Evolutionary conservation across 371 early-diverging fungal genomes (phyloP), one percentile per base, ranked within the genome.

Genomic region (Basidiobolus meristosporus): DNA sequence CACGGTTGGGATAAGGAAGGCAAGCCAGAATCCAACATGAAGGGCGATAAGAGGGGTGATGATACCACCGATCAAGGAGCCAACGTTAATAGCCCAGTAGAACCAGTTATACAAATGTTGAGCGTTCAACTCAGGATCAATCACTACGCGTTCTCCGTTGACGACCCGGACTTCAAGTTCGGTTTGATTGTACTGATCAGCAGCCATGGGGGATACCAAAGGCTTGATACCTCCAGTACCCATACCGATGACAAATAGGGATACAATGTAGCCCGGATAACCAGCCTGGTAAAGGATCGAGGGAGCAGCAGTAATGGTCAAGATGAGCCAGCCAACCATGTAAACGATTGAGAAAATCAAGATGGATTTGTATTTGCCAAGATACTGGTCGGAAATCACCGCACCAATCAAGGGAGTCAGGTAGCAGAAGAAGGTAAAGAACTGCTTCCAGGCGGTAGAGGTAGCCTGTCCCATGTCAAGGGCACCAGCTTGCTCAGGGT

Each of bases 221-320:
- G 79, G 62, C 56, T 89, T 89, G 54, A 90, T 89, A 41, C 89
- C 85, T 32, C 91, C 91, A 2, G 89, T 83, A 42, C 87, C 86
- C 36, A 82, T 55, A 29, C 84, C 76, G 37, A 89, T 78, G 26
- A 26, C 26, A 38, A 89, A 57, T 41, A 76, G 52, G 10, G 81
- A 54, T 15, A 79, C 54, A 21, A 74, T 50, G 39, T 77, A 70
- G 9, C 80, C 72, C 1, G 80, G 69, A 35, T 76, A 57, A 18
- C 71, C 72, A 44, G 59, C 53, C 5, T 63, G 55, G 33, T 50
- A 55, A 31, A 52, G 59, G 43, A 80, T 64, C 16, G 62, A 53
- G 7, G 53, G 32, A 18, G 68, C 53, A 2, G 82, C 56, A 9
- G 81, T 72, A 14, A 77, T 48, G 1, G 76, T 61, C 34, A 82